These are phyloP conservation scores for Pythium vanterpoolii DNA, from an alignment of 352 stramenopile species.

Conservation along the genomic window DNA sequence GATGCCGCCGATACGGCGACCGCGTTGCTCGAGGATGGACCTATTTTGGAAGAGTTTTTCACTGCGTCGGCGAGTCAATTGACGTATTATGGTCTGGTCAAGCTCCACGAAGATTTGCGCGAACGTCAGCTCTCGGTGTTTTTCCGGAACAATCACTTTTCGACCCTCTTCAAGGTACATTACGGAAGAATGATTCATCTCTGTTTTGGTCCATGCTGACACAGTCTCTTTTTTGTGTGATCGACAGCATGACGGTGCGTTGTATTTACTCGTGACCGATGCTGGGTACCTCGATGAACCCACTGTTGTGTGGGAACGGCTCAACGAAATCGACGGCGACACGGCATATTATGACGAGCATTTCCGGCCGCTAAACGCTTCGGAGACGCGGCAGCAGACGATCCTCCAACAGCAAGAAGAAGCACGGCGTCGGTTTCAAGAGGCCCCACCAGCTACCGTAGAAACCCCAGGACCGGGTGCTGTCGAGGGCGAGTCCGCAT, in stretches of 20 bases:
- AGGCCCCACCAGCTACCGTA: constrained; percentile 1
- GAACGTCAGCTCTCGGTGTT: constrained; percentile 94
- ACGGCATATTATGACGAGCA: constrained; percentile 70
- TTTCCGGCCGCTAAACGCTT: constrained; percentile 63
- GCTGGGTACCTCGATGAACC: constrained; percentile 93
- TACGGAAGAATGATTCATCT: neutral
- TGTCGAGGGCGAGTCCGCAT: neutral
- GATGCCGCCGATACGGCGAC: constrained; percentile 58
- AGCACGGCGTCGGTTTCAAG: constrained; percentile 24
- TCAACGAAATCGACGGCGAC: constrained; percentile 90
- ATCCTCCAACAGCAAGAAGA: constrained; percentile 62
- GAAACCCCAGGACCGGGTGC: neutral
- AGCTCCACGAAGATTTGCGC: constrained; percentile 90
- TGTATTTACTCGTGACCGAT: constrained; percentile 97
- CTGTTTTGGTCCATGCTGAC: neutral
- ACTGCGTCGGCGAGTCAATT: constrained; percentile 89
- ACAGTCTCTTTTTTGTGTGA: neutral
- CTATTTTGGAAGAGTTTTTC: constrained; percentile 90
- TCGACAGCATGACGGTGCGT: constrained; percentile 76
- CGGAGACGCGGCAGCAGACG: constrained; percentile 63
- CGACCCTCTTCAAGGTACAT: constrained; percentile 92
- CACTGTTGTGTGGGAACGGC: constrained; percentile 93
- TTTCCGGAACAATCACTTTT: constrained; percentile 99
- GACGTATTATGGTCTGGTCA: constrained; percentile 92
- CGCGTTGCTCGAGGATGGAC: constrained; percentile 69